Conservation (phyloP, 495 filamentous ascomycete species). For the Hypoxylon intermedium region DNA sequence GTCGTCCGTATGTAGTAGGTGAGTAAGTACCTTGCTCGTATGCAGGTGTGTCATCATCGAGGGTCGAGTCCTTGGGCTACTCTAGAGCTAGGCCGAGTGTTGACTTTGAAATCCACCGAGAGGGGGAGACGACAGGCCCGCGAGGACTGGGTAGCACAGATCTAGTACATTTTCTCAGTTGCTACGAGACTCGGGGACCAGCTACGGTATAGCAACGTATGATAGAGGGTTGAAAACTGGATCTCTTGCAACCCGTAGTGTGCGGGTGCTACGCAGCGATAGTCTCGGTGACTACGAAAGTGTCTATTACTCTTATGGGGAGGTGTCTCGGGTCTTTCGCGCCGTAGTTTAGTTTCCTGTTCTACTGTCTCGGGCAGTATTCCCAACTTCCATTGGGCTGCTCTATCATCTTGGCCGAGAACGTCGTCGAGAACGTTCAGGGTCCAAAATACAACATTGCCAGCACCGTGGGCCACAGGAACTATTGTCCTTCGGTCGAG, state of each 20-base stretch:
- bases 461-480: slow-evolving; percentile 6
- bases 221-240: slow-evolving; percentile 3
- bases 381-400: background rate
- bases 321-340: slow-evolving; percentile 33
- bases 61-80: background rate
- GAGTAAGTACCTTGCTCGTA: slow-evolving; percentile 1
- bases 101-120: slow-evolving; percentile 14
- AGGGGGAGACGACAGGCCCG: slow-evolving; percentile 14
- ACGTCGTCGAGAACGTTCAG: slow-evolving; percentile 1
- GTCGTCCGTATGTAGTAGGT: slow-evolving; percentile 1
- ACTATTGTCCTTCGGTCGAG: background rate
- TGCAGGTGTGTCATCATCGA: slow-evolving; percentile 1
- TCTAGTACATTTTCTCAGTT: no score
- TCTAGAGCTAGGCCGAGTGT: slow-evolving; percentile 1
- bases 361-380: slow-evolving; percentile 10
- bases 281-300: background rate
- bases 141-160: slow-evolving; percentile 3
- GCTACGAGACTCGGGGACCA: no score
- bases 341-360: slow-evolving; percentile 19
- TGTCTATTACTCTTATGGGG: background rate
- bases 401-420: slow-evolving; percentile 7
- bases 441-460: slow-evolving; percentile 7
- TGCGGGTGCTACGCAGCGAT: slow-evolving; percentile 14
- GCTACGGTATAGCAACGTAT: background rate
- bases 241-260: slow-evolving; percentile 3